A percentile compares a stretch with the other conserved stretches of the same genome.
These are phyloP conservation scores for Tuber indicum DNA, from an alignment of 495 filamentous ascomycete species.

Conservation along the genomic window DNA sequence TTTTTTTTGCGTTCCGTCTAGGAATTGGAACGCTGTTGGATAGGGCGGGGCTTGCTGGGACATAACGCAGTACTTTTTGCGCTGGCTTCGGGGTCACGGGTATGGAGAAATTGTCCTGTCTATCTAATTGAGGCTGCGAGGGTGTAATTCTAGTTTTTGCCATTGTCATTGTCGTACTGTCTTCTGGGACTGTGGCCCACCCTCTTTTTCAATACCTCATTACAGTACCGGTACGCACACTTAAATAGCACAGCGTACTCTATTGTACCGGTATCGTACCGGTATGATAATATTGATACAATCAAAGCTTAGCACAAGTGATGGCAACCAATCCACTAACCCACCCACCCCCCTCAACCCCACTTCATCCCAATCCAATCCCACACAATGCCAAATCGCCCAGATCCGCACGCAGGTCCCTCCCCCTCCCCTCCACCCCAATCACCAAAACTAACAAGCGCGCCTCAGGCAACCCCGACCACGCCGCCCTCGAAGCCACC, in stretches of 20 bases:
- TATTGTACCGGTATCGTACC: background rate
- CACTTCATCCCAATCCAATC: background rate
- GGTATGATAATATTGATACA: background rate
- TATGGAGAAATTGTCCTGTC: background rate
- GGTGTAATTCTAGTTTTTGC: background rate
- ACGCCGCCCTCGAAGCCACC: conserved; percentile 30
- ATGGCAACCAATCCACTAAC: background rate
- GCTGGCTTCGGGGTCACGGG: background rate
- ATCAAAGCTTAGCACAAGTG: background rate
- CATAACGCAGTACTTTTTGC: background rate
- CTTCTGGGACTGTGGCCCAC: background rate
- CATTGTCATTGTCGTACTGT: background rate
- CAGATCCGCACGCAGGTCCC: background rate
- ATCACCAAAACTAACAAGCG: conserved; percentile 1
- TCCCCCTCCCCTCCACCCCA: background rate
- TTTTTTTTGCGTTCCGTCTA: background rate
- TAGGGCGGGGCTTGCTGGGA: background rate
- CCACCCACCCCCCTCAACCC: background rate
- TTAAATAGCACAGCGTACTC: background rate
- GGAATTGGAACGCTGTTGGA: background rate
- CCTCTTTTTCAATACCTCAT: background rate
- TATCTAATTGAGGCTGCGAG: background rate
- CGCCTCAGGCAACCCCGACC: conserved; percentile 23
- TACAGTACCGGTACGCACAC: background rate
- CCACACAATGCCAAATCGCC: background rate